Conservation (phyloP, 176 grass and related monocot genomes). For the sorghum (Sorghum bicolor) region DNA sequence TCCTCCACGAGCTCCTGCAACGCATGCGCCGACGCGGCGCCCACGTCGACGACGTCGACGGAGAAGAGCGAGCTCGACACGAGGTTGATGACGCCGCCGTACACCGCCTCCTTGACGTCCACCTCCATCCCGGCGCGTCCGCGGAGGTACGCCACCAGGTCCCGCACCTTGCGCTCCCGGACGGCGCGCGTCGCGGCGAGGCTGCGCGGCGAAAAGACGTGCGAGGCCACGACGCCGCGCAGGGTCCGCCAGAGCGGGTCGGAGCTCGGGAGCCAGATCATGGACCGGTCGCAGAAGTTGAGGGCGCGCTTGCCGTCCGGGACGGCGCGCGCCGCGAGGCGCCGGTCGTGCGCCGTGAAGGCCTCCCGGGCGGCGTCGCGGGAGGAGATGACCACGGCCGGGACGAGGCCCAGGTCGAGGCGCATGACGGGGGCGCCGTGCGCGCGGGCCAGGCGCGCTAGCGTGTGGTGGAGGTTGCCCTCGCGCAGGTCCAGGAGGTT, state of each 20-base stretch:
- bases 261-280: background rate
- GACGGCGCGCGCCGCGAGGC: background rate
- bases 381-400: background rate
- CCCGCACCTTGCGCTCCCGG: background rate
- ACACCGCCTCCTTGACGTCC: background rate
- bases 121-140: background rate
- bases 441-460: background rate
- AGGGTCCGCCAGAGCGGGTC: background rate
- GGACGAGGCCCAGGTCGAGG: background rate
- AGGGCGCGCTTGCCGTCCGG: background rate
- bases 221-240: background rate
- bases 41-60: background rate
- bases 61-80: background rate
- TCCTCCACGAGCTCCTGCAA: background rate
- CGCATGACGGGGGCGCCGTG: background rate
- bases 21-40: background rate
- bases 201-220: background rate
- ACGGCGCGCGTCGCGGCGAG: background rate
- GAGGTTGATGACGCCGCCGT: background rate
- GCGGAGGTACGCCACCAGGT: background rate
- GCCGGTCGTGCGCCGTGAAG: background rate
- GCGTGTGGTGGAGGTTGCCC: background rate
- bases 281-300: background rate
- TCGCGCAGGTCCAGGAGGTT: background rate
- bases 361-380: background rate